Evolutionary conservation across 163 green algal species (phyloP), one percentile per base, ranked within the genome.

Genomic region (Volvox carteri): DNA sequence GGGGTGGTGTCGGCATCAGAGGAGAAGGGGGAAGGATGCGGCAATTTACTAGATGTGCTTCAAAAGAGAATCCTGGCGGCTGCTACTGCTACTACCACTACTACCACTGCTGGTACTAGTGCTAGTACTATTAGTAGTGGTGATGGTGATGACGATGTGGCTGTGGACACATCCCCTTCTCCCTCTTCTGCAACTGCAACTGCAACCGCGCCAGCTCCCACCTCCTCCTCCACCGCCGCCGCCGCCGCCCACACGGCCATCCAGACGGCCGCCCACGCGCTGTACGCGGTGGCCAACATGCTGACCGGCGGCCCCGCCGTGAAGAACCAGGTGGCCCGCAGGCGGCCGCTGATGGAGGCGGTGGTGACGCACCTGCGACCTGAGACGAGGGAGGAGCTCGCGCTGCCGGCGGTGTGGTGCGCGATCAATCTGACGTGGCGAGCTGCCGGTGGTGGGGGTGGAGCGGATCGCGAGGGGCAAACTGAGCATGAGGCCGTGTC

Each of bases 241-340:
- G n/a, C n/a, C 54, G 8, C 2, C 8, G 28, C 8, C 37, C 39
- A 11, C 21, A 44, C 1, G 4, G n/a, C 46, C 44, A 28, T 68
- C 48, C 30, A 46, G 0, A 1, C 30, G n/a, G 62, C 42, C 44
- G n/a, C n/a, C 33, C 94, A 97, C 42, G 94, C 94, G 21, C 86
- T 96, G 65, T 96, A 95, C 83, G 89, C 89, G 1, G 60, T 95
- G 6, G 92, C 90, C 84, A 97, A 97, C 90, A 83, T 97, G 25
- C 84, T 93, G 8, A 93, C 92, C 30, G 95, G 95, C 41, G 86
- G 70, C 1, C 54, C 91, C 25, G 77, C 86, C 14, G 89, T 96
- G 62, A 97, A 97, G 83, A 86, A 93, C 33, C 70, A 87, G 42
- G 76, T 97, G 56, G 60, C 23, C 77, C 74, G 1, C 4, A 50